A percentile compares a stretch with the other conserved stretches of the same genome.
phyloP scores from a whole-genome alignment of 78 protist genomes.

The Salpingoeca rosetta region DNA sequence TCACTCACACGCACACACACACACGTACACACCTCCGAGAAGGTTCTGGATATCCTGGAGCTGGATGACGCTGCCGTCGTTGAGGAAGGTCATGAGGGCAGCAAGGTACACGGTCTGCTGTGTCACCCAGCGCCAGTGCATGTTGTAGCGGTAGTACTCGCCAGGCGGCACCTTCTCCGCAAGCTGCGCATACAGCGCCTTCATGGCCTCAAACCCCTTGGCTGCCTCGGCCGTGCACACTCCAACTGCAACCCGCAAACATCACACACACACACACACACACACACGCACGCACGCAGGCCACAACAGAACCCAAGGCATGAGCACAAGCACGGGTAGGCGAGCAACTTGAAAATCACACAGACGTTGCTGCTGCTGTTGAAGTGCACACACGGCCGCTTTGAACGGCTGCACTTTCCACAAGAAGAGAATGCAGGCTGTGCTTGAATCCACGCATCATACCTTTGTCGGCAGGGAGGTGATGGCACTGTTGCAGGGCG shows the following conservation, averaged over 20 bases:
- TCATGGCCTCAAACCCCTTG: constrained; percentile 7
- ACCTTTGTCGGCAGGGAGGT: background rate
- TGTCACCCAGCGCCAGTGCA: background rate
- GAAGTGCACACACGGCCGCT: too few species aligned
- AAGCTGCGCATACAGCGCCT: constrained; percentile 12
- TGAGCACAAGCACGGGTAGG: background rate
- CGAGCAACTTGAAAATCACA: too few species aligned
- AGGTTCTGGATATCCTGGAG: constrained; percentile 18
- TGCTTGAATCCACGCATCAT: too few species aligned
- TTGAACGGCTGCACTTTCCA: too few species aligned
- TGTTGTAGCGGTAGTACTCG: constrained; percentile 5
- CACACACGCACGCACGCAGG: background rate
- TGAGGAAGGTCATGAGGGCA: constrained; percentile 29
- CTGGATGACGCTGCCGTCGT: constrained; percentile 9
- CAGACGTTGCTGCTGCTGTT: too few species aligned
- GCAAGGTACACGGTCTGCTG: background rate
- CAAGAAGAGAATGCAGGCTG: too few species aligned
- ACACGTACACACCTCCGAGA: constrained; percentile 9
- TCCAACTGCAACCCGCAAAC: background rate
- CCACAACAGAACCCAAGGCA: background rate
- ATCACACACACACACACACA: background rate
- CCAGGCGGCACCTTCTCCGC: constrained; percentile 18
- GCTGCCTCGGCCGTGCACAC: background rate
- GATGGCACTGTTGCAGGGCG: constrained; percentile 21
- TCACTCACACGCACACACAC: background rate